Evolutionary conservation across 306 rosid species (phyloP).

Genomic region (Prinsepia uniflora): DNA sequence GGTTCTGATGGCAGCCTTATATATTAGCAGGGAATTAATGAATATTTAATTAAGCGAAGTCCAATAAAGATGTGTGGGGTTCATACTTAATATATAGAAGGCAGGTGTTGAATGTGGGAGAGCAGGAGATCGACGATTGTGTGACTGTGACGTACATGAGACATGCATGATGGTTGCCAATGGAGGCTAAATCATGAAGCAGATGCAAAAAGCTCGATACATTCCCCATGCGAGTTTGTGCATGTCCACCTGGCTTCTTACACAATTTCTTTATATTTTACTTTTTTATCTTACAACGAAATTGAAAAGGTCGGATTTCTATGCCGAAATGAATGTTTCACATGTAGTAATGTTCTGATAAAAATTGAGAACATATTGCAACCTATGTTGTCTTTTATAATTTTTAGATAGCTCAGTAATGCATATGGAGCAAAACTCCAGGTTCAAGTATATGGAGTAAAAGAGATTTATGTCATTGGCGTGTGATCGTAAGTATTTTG

Average conservation of each 20-base stretch:
- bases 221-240: conserved; percentile 16
- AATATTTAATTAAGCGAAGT: neutral
- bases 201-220: neutral
- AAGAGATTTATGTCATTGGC: no score
- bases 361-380: no score
- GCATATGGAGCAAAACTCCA: no score
- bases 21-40: neutral
- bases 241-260: neutral
- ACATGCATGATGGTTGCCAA: conserved; percentile 27
- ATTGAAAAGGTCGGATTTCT: no score
- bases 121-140: conserved; percentile 16
- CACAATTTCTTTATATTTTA: neutral
- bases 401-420: no score
- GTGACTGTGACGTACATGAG: conserved; percentile 8
- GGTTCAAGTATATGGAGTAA: no score
- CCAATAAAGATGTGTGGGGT: conserved; percentile 20
- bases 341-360: no score
- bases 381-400: no score
- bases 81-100: neutral
- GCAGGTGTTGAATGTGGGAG: neutral
- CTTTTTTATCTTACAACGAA: neutral
- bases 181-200: conserved; percentile 36
- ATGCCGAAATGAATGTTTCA: no score
- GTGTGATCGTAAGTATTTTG: no score
- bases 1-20: conserved; percentile 9